phyloP scores from a whole-genome alignment of 2,329 filamentous ascomycete species.

The Boeremia exigua region DNA sequence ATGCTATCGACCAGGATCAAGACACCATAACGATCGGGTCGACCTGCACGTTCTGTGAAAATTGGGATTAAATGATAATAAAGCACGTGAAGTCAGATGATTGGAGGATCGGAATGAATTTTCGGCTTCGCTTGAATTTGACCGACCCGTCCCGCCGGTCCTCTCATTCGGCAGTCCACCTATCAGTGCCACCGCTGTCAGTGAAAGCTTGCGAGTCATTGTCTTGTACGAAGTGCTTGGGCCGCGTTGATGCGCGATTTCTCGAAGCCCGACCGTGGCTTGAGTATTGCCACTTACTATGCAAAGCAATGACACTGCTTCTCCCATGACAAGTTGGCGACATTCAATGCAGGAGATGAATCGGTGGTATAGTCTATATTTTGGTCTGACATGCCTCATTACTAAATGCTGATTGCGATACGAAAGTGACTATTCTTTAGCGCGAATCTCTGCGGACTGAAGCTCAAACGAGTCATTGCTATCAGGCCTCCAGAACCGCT shows the following conservation, averaged over 20 bases:
- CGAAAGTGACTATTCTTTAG: conserved; percentile 12
- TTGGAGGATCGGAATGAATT: neutral
- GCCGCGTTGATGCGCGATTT: neutral
- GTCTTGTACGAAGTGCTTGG: conserved; percentile 4
- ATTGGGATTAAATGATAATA: neutral
- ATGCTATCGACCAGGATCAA: conserved; percentile 16
- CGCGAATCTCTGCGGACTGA: conserved; percentile 21
- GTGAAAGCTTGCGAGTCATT: conserved; percentile 12
- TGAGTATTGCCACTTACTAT: neutral
- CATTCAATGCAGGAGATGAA: neutral
- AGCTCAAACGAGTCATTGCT: conserved; percentile 32
- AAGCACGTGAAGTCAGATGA: neutral
- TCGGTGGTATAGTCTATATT: conserved; percentile 1
- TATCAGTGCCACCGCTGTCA: conserved; percentile 12
- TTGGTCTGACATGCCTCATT: neutral
- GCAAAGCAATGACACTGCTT: conserved; percentile 10
- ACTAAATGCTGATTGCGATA: conserved; percentile 1
- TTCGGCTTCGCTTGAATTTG: conserved; percentile 11
- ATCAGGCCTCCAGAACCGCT: conserved; percentile 30
- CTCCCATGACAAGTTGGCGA: neutral
- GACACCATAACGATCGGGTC: conserved; percentile 1
- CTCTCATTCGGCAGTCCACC: neutral
- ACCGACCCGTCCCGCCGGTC: conserved; percentile 13
- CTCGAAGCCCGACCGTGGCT: neutral
- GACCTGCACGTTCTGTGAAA: neutral